A percentile compares a stretch with the other conserved stretches of the same genome.
These are phyloP conservation scores for Asterochloris sp. DNA, from an alignment of 139 green algal genomes.

Conservation along the genomic window DNA sequence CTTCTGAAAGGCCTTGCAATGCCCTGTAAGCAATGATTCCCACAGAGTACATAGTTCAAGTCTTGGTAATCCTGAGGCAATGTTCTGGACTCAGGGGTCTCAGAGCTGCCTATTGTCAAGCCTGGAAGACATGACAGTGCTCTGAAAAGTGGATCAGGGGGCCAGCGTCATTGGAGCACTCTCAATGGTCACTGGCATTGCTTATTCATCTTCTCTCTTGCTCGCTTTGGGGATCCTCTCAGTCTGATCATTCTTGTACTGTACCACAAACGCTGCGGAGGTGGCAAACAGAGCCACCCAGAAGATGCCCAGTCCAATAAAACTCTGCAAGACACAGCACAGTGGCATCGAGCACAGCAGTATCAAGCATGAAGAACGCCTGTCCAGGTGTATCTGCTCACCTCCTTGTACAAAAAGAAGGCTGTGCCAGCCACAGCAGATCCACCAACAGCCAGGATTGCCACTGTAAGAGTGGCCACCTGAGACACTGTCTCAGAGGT, in stretches of 20 bases:
- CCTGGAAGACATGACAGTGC: no score
- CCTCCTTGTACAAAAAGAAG: slow-evolving; percentile 59
- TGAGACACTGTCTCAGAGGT: neutral
- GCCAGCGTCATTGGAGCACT: no score
- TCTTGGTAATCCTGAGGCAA: no score
- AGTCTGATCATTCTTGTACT: slow-evolving; percentile 19
- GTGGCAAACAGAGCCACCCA: slow-evolving; percentile 38
- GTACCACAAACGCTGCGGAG: neutral
- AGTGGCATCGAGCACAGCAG: neutral
- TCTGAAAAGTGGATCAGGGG: no score
- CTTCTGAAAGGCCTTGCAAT: no score
- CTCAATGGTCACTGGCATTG: neutral
- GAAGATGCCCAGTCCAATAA: slow-evolving; percentile 40
- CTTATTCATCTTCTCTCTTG: neutral
- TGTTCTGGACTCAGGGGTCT: no score
- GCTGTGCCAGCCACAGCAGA: slow-evolving; percentile 59
- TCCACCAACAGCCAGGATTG: slow-evolving; percentile 14
- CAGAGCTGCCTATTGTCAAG: no score
- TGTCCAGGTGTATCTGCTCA: slow-evolving; percentile 4
- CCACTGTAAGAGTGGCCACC: slow-evolving; percentile 3
- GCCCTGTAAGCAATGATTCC: no score
- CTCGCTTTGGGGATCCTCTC: neutral
- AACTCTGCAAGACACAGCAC: slow-evolving; percentile 30
- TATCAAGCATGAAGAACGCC: slow-evolving; percentile 1
- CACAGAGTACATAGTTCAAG: no score